A percentile compares a stretch with the other conserved stretches of the same genome.
These are phyloP conservation scores for Trapa incisa DNA, from an alignment of 345 rosid species.

Conservation along the genomic window DNA sequence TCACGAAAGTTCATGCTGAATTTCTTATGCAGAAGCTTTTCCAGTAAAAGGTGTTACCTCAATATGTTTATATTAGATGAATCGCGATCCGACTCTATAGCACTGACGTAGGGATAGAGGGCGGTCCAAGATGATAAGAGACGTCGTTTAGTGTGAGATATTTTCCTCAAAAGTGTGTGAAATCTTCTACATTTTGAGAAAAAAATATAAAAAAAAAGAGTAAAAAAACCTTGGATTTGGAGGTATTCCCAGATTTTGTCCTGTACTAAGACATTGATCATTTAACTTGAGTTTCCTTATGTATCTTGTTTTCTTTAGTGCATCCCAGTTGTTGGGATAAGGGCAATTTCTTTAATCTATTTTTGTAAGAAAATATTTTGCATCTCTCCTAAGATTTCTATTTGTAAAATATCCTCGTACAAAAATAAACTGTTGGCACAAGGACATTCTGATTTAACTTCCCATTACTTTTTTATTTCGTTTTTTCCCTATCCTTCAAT, in stretches of 20 bases:
- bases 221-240: background rate
- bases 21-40: background rate
- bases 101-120: background rate
- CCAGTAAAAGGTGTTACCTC: background rate
- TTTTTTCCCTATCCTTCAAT: background rate
- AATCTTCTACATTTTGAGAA: too few species aligned
- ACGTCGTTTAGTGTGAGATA: background rate
- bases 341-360: background rate
- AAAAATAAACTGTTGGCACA: background rate
- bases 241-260: background rate
- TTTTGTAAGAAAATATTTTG: too few species aligned
- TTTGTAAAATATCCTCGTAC: background rate
- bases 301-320: background rate
- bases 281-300: background rate
- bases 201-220: too few species aligned
- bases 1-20: background rate
- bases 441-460: background rate
- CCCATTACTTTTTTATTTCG: background rate
- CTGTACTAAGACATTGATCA: background rate
- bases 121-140: background rate
- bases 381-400: too few species aligned
- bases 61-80: background rate
- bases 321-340: background rate
- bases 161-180: background rate
- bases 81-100: background rate